Evolutionary conservation across 495 filamentous ascomycete genomes (phyloP).

Genomic region (Podospora bellae-mahoneyi): DNA sequence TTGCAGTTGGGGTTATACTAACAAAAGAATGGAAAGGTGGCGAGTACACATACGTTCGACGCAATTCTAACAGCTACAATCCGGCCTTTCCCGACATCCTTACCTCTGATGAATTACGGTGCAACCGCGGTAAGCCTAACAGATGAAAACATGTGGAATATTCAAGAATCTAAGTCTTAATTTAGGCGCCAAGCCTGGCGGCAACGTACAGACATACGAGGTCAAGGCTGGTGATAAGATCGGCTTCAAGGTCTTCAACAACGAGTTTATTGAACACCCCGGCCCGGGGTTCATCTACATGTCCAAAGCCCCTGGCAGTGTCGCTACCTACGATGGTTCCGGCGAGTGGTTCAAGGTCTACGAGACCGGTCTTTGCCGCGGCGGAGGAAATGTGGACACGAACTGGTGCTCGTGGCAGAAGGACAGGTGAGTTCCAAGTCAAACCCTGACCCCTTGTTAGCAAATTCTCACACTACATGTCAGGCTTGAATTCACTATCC

Average conservation of each 20-base stretch:
- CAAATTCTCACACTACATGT: too few relatives aligned
- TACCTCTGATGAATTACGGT: slow-evolving; percentile 43
- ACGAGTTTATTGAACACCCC: slow-evolving; percentile 47
- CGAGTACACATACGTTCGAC: slow-evolving; percentile 42
- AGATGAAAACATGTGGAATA: too few relatives aligned
- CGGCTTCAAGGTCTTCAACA: slow-evolving; percentile 45
- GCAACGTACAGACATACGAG: slow-evolving; percentile 30
- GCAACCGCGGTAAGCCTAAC: slow-evolving; percentile 38
- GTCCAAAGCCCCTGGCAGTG: slow-evolving; percentile 44
- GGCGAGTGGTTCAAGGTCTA: slow-evolving; percentile 55
- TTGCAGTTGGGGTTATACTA: too few relatives aligned
- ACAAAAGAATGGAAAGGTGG: slow-evolving; percentile 19
- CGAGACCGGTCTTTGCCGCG: slow-evolving; percentile 36
- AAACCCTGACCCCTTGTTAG: too few relatives aligned
- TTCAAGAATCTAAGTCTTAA: too few relatives aligned
- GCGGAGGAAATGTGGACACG: slow-evolving; percentile 28
- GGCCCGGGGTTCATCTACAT: slow-evolving; percentile 47
- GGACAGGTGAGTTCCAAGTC: slow-evolving; percentile 14
- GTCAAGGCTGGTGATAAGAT: slow-evolving; percentile 48
- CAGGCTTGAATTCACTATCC: slow-evolving; percentile 48
- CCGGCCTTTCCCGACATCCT: slow-evolving; percentile 42
- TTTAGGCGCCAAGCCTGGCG: slow-evolving; percentile 26
- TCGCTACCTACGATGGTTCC: slow-evolving; percentile 45
- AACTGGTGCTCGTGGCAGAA: slow-evolving; percentile 40
- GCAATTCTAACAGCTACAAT: slow-evolving; percentile 41